Evolutionary conservation across 495 filamentous ascomycete genomes (phyloP).

Genomic region (Alectoria sarmentosa): DNA sequence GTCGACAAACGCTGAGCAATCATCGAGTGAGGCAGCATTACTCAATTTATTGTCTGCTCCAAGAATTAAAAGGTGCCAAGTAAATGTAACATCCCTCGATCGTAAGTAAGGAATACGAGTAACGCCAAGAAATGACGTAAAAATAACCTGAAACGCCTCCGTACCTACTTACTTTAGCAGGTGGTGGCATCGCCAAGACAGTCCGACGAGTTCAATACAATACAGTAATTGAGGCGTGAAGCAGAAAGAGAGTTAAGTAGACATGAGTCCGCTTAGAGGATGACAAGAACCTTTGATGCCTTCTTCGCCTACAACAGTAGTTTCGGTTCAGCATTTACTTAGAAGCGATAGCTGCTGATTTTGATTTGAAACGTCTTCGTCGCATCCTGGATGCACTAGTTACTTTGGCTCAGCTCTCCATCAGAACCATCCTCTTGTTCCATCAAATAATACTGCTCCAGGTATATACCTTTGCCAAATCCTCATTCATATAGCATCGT

Average conservation of each 20-base stretch:
- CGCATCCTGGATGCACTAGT: conserved; percentile 5
- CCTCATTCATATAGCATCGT: neutral
- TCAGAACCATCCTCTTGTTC: neutral
- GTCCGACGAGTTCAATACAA: neutral
- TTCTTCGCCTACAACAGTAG: too few relatives aligned
- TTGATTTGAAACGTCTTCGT: conserved; percentile 2
- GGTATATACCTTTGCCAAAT: neutral
- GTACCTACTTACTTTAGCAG: neutral
- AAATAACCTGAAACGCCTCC: conserved; percentile 1
- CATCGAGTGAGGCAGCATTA: too few relatives aligned
- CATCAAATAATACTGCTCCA: neutral
- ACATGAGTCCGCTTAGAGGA: too few relatives aligned
- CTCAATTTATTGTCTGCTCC: too few relatives aligned
- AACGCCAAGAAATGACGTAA: conserved; percentile 6
- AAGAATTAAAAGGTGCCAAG: too few relatives aligned
- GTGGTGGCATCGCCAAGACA: neutral
- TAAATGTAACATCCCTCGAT: too few relatives aligned
- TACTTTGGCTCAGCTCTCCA: neutral
- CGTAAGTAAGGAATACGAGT: neutral
- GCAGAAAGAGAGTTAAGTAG: too few relatives aligned
- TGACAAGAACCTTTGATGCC: too few relatives aligned
- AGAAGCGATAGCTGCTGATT: conserved; percentile 4
- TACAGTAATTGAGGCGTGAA: neutral
- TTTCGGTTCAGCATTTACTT: too few relatives aligned
- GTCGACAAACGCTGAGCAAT: too few relatives aligned